A percentile compares a stretch with the other conserved stretches of the same genome.
phyloP scores from a whole-genome alignment of 2,329 filamentous ascomycete species.

The Sordariomycetes sp. region DNA sequence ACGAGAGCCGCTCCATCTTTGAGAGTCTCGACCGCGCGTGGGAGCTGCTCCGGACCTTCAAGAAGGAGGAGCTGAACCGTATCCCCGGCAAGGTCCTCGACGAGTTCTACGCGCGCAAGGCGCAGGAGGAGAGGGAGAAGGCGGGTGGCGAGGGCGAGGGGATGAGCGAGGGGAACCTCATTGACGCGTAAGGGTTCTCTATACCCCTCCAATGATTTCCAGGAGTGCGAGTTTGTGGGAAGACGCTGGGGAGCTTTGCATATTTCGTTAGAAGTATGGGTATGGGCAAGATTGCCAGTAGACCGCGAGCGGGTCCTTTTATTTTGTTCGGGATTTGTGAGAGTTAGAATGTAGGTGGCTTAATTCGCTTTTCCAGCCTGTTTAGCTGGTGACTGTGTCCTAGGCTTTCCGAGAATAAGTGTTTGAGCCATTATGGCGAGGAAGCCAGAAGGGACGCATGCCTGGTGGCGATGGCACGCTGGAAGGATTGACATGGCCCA shows the following conservation, averaged over 20 bases:
- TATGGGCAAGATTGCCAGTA: neutral
- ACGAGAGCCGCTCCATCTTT: conserved; percentile 82
- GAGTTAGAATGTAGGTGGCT: neutral
- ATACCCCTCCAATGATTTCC: neutral
- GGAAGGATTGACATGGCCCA: too few relatives aligned
- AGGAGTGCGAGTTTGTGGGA: neutral
- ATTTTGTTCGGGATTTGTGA: neutral
- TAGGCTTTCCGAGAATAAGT: too few relatives aligned
- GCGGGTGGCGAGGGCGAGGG: conserved; percentile 33
- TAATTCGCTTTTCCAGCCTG: neutral
- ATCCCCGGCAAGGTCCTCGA: conserved; percentile 73
- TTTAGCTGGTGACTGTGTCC: too few relatives aligned
- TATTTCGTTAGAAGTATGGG: neutral
- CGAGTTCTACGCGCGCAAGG: conserved; percentile 65
- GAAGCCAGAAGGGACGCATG: too few relatives aligned
- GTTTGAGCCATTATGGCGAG: too few relatives aligned
- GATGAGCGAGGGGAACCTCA: conserved; percentile 28
- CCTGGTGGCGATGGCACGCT: too few relatives aligned
- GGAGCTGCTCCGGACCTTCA: conserved; percentile 93
- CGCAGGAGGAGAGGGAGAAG: conserved; percentile 37
- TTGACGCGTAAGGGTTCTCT: conserved; percentile 38
- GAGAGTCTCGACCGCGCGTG: conserved; percentile 94
- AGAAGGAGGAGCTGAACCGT: conserved; percentile 95
- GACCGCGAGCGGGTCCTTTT: neutral
- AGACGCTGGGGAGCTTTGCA: neutral